Percentiles rank a stretch among this genome's conserved stretches.
Evolutionary conservation across 176 grass and related monocot species (phyloP).

Genomic region (maize (Zea mays)): Zm-B73-REFERENCE-NAM-5.0 NC_050099.1:5037501-5038000

Average conservation of each 20-base stretch:
- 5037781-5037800: conserved; percentile 45
- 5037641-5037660: conserved; percentile 56
- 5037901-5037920: conserved; percentile 47
- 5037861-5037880: conserved; percentile 65
- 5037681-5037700: conserved; percentile 75
- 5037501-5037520: conserved; percentile 64
- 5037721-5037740: conserved; percentile 62
- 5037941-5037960: conserved; percentile 65
- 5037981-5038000: conserved; percentile 50
- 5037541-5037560: conserved; percentile 59
- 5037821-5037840: conserved; percentile 48
- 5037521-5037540: conserved; percentile 67
- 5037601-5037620: conserved; percentile 66
- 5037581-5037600: conserved; percentile 63
- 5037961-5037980: conserved; percentile 68
- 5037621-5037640: conserved; percentile 59
- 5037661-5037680: conserved; percentile 63
- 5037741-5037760: conserved; percentile 75
- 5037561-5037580: conserved; percentile 38
- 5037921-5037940: conserved; percentile 59
- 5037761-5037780: conserved; percentile 59
- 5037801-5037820: conserved; percentile 78
- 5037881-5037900: conserved; percentile 83
- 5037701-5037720: conserved; percentile 35
- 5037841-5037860: conserved; percentile 53